These are phyloP conservation scores for Aspergillus sp. DNA, from an alignment of 2,329 filamentous ascomycete genomes.

Conservation along the genomic window DNA sequence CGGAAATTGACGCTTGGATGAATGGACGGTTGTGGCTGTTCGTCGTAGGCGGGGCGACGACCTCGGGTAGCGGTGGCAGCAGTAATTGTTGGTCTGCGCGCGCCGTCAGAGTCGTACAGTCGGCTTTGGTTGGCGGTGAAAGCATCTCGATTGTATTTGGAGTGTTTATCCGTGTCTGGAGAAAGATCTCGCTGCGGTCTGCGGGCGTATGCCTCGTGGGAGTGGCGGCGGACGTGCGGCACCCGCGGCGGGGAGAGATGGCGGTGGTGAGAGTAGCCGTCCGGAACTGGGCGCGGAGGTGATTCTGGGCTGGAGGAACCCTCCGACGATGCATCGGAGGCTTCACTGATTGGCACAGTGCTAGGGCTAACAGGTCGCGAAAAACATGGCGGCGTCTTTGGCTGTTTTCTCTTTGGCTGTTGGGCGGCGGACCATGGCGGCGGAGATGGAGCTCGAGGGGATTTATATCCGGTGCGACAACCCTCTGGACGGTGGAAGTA, in stretches of 20 bases:
- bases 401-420: slow-evolving; percentile 7
- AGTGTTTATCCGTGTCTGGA: slow-evolving; percentile 16
- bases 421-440: slow-evolving; percentile 18
- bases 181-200: slow-evolving; percentile 30
- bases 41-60: too few species aligned
- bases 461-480: slow-evolving; percentile 16
- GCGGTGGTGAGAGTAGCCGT: slow-evolving; percentile 6
- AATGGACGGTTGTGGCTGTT: too few species aligned
- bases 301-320: slow-evolving; percentile 10
- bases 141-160: slow-evolving; percentile 9
- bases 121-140: slow-evolving; percentile 7
- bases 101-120: slow-evolving; percentile 20
- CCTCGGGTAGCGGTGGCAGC: too few species aligned
- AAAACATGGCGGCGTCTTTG: slow-evolving; percentile 16
- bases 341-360: slow-evolving; percentile 17
- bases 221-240: slow-evolving; percentile 31
- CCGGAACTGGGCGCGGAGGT: slow-evolving; percentile 14
- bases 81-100: slow-evolving; percentile 1
- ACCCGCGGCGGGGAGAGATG: slow-evolving; percentile 28
- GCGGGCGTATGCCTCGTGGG: slow-evolving; percentile 36
- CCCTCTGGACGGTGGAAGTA: slow-evolving; percentile 18
- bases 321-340: slow-evolving; percentile 31
- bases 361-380: slow-evolving; percentile 20
- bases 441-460: slow-evolving; percentile 29
- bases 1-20: too few species aligned